A percentile compares a stretch with the other conserved stretches of the same genome.
Evolutionary conservation across 2,329 filamentous ascomycete genomes (phyloP).

Genomic region (Elsinoe perseae): DNA sequence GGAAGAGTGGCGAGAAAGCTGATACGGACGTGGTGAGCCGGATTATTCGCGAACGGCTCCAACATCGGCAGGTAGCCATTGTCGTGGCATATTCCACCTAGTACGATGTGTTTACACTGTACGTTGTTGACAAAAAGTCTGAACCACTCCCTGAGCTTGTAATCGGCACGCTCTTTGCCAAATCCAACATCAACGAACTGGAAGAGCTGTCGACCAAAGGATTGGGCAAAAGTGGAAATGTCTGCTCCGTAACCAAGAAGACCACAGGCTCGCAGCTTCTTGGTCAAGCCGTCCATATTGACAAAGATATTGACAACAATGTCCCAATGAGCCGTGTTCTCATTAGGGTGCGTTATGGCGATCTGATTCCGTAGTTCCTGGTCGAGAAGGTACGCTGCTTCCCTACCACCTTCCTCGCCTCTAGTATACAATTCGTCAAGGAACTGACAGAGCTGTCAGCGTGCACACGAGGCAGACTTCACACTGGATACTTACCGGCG

Average conservation of each 20-base stretch:
- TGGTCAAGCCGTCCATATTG: constrained; percentile 12
- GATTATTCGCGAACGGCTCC: constrained; percentile 39
- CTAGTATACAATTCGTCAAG: constrained; percentile 37
- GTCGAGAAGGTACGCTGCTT: constrained; percentile 39
- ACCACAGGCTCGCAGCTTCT: constrained; percentile 9
- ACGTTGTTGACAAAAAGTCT: constrained; percentile 49
- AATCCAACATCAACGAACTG: constrained; percentile 57
- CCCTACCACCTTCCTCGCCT: constrained; percentile 39
- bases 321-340: constrained; percentile 34
- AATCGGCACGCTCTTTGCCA: constrained; percentile 52
- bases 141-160: constrained; percentile 49
- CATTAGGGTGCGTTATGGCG: constrained; percentile 33
- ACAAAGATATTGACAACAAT: constrained; percentile 40
- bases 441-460: constrained; percentile 29
- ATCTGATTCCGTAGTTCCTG: constrained; percentile 37
- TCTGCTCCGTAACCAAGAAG: constrained; percentile 2
- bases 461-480: neutral
- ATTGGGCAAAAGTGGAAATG: neutral
- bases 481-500: constrained; percentile 33
- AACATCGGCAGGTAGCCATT: constrained; percentile 43
- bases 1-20: constrained; percentile 41
- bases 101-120: constrained; percentile 58
- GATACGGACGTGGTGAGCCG: constrained; percentile 32
- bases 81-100: constrained; percentile 54
- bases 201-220: constrained; percentile 45